Evolutionary conservation across 2,329 filamentous ascomycete species (phyloP).

Genomic region (Penicillium italicum): DNA sequence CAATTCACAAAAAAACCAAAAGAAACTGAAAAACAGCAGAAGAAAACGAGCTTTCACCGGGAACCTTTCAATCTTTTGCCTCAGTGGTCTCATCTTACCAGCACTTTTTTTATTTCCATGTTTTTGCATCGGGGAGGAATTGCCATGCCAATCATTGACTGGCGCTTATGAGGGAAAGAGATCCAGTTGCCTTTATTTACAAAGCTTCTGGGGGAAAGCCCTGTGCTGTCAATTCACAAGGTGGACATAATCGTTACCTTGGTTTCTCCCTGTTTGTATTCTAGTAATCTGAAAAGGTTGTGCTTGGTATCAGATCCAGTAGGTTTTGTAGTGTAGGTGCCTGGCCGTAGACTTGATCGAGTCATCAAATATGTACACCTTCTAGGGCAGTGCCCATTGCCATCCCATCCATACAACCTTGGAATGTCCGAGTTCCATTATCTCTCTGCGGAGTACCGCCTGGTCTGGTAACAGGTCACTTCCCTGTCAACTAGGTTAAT

Average conservation of each 20-base stretch:
- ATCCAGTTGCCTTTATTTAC: constrained; percentile 56
- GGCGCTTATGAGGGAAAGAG: constrained; percentile 99
- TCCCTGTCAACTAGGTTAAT: not conserved
- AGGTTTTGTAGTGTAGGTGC: constrained; percentile 11
- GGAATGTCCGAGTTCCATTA: not conserved
- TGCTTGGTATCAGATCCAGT: constrained; percentile 30
- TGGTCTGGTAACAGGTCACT: not conserved
- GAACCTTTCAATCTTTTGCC: constrained; percentile 30
- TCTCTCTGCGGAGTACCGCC: not conserved
- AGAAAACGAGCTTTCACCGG: constrained; percentile 33
- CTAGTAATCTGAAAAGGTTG: constrained; percentile 38
- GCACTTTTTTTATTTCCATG: constrained; percentile 28
- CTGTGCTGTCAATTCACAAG: constrained; percentile 78
- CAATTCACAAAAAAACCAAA: constrained; percentile 30
- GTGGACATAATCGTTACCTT: constrained; percentile 87
- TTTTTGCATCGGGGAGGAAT: constrained; percentile 37
- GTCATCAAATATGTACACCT: not conserved
- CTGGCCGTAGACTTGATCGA: not conserved
- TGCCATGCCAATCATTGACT: constrained; percentile 54
- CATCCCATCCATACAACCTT: not conserved
- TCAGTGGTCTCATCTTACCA: constrained; percentile 24
- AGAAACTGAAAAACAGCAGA: constrained; percentile 34
- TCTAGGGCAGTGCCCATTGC: no score
- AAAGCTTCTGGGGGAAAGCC: constrained; percentile 81
- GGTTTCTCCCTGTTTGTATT: constrained; percentile 42